Base-by-base conservation (phyloP, 495 filamentous ascomycete genomes). In the Trichocladium uniseriatum region DNA sequence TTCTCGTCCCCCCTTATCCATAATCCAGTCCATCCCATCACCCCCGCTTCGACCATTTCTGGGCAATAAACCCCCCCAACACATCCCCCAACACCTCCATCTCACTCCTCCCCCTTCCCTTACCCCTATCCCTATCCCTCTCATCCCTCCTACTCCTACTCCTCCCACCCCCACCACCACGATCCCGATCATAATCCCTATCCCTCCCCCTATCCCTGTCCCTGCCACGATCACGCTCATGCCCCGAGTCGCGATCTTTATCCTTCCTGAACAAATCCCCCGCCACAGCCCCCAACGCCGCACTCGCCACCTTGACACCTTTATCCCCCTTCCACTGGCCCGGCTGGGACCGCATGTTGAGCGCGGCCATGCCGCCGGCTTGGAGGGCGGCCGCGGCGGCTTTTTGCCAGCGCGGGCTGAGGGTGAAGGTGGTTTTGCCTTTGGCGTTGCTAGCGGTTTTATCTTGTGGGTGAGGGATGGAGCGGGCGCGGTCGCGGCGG, bases 291-390 rank as follows among this genome's bases (percentile, higher is more conserved):
- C 68, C 67, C 11, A 73, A 22, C 5, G 70, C 70, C 5, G 70
- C 70, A 11, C 66, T 70, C 13, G 66, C 67, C 7, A 73, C 45
- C 24, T 61, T 62, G 7, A 62, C 61, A 11, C 64, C 67, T 52
- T 73, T 73, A 19, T 59, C 58, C 1, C 64, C 62, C 20, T 54
- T 59, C 70, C 70, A 73, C 18, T 45, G 52, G 5, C 70, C 70
- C 0, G 68, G 68, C 34, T 70, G 56, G 45, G 62, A 60, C 34
- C 69, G 61, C 45, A 62, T 38, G 15, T 60, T 52, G 53, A 67
- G 52, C 5, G 69, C 70, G 9, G 66, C 63, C 8, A 66, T 44
- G n/a, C 61, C 62, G 34, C 64, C 70, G 0, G 70, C 70, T 43
- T 69, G 61, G 4, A 73, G 49, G 2, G 70, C 70, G 0, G 70